Evolutionary conservation across 1,284 basidiomycete species (phyloP), one percentile per base, ranked within the genome.

Genomic region (Moesziomyces globuligerus): DNA sequence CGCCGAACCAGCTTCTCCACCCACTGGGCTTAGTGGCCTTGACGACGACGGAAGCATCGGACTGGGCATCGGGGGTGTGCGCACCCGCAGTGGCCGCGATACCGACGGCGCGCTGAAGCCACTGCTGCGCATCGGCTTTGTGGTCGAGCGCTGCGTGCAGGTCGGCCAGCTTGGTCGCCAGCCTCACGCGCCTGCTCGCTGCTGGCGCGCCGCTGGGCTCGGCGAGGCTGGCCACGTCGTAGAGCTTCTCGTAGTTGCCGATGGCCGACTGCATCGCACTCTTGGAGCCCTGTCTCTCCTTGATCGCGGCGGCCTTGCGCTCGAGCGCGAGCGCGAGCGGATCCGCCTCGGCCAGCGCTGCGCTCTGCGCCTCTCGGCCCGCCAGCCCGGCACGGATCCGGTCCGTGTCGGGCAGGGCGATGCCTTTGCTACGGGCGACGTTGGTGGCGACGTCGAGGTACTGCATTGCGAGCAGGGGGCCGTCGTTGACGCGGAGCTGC

Each of bases 91-190:
- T 37, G 5, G 65, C 70, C 7, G 75, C 75, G 32, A 78, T 48
- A 6, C 46, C 42, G 4, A 78, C 57, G 3, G 70, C 75, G 28
- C 55, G 53, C 18, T 51, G 40, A 18, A 75, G 37, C 76, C 76
- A 78, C 20, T 48, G 43, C 28, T 74, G 57, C 21, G 73, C 73
- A 18, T 75, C 64, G 1, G 39, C 46, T 23, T 50, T 53, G 29
- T 50, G 21, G 3, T 57, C 69, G 7, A 74, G 25, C 10, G 62
- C 48, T 13, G 50, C 41, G 46, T 74, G 51, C 4, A 78, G 53
- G 39, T 72, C 69, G 17, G 70, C 76, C 18, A 78, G n/a, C 52
- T 77, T 77, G n/a, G 67, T 75, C 5, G 76, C 75, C 2, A 78
- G 48, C 18, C 72, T 45, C 0, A 77, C 76, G 23, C 68, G 41